phyloP scores from a whole-genome alignment of 2,329 filamentous ascomycete genomes.

The Tolypocladium paradoxum region DNA sequence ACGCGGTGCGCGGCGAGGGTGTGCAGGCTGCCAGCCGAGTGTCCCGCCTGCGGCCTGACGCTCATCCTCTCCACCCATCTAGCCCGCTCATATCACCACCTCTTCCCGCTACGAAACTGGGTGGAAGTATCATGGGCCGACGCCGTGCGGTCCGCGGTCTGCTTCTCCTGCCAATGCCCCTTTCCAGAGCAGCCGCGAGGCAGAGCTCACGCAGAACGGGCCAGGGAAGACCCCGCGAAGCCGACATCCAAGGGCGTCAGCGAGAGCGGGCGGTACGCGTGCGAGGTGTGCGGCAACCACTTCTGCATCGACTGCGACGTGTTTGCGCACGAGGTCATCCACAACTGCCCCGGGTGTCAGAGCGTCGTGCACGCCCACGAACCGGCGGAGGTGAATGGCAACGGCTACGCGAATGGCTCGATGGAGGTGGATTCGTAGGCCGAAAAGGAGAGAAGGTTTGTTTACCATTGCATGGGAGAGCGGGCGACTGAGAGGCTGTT shows the following conservation, averaged over 20 bases:
- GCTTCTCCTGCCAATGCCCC: conserved; percentile 63
- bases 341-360: conserved; percentile 91
- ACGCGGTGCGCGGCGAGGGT: conserved; percentile 83
- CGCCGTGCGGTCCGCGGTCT: conserved; percentile 52
- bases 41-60: conserved; percentile 81
- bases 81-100: conserved; percentile 84
- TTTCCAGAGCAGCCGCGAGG: conserved; percentile 48
- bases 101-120: conserved; percentile 88
- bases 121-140: conserved; percentile 75
- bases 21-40: conserved; percentile 81
- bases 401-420: conserved; percentile 24
- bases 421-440: conserved; percentile 30
- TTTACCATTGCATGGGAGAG: not conserved
- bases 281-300: conserved; percentile 74
- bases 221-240: conserved; percentile 12
- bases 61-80: conserved; percentile 90
- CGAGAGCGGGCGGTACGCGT: conserved; percentile 82
- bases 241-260: conserved; percentile 52
- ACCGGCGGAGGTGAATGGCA: conserved; percentile 17
- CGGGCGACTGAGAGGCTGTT: not conserved
- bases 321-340: conserved; percentile 85
- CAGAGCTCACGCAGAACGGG: conserved; percentile 8
- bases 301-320: conserved; percentile 98
- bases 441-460: not conserved
- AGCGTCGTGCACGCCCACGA: conserved; percentile 24